These are phyloP conservation scores for Microdochium paspali DNA, from an alignment of 2,329 filamentous ascomycete genomes.

Conservation along the genomic window DNA sequence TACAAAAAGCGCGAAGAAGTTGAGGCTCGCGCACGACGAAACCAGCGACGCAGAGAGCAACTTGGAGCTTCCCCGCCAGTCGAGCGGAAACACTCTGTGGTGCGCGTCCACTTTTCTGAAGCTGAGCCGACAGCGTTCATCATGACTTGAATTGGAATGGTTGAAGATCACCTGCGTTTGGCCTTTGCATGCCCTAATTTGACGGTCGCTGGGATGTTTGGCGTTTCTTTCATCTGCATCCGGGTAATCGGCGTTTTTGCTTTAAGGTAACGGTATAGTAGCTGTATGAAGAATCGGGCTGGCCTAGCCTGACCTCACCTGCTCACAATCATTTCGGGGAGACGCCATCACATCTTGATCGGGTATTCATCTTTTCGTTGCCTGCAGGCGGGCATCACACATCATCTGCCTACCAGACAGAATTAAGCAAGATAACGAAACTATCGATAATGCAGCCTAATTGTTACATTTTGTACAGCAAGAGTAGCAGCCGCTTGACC, in stretches of 20 bases:
- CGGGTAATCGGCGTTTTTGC: neutral
- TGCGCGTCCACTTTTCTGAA: slow-evolving; percentile 21
- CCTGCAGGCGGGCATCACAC: neutral
- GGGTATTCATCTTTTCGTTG: neutral
- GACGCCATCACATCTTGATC: neutral
- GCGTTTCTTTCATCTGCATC: neutral
- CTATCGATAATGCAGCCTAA: neutral
- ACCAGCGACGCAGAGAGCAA: slow-evolving; percentile 34
- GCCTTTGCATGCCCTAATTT: too few species aligned
- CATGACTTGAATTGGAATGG: slow-evolving; percentile 10
- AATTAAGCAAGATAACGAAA: neutral
- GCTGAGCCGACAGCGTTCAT: slow-evolving; percentile 17
- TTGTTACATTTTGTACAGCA: neutral
- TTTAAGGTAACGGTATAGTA: too few species aligned
- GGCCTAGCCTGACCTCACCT: too few species aligned
- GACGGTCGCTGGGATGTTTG: neutral
- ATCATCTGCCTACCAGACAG: neutral
- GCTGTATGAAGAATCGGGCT: too few species aligned
- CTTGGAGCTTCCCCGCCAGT: slow-evolving; percentile 14
- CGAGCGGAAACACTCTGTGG: slow-evolving; percentile 15
- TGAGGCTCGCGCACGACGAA: slow-evolving; percentile 48
- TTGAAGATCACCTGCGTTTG: too few species aligned
- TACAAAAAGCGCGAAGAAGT: slow-evolving; percentile 52
- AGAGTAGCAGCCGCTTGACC: neutral
- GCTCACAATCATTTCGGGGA: neutral